phyloP scores from a whole-genome alignment of 1,139 yeast species.

The Sugiyamaella xylanicola region DNA sequence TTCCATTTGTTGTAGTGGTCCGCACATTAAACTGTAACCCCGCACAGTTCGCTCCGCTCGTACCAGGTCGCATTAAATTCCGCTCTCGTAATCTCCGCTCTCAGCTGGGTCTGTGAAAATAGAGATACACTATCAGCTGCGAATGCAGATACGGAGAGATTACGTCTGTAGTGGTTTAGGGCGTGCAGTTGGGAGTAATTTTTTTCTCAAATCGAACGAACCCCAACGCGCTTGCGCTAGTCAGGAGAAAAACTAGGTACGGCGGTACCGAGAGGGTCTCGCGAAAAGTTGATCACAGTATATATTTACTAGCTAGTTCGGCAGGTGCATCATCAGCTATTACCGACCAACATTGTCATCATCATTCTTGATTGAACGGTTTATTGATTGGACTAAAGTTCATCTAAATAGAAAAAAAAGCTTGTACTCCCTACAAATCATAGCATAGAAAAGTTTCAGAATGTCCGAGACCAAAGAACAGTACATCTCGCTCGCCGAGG shows the following conservation, averaged over 20 bases:
- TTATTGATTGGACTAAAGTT: neutral
- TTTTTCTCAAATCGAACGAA: neutral
- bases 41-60: neutral
- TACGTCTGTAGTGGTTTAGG: constrained; percentile 1
- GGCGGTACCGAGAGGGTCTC: neutral
- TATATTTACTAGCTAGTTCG: neutral
- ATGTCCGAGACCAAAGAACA: constrained; percentile 20
- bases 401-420: neutral
- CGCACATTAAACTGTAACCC: neutral
- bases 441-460: neutral
- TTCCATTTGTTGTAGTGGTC: too few species aligned
- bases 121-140: too few species aligned
- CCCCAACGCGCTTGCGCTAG: constrained; percentile 1
- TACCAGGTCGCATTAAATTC: neutral
- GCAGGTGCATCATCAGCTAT: neutral
- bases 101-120: too few species aligned
- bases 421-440: neutral
- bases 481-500: constrained; percentile 58
- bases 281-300: neutral
- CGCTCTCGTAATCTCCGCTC: neutral
- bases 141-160: constrained; percentile 11
- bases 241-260: neutral
- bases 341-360: neutral
- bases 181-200: constrained; percentile 1
- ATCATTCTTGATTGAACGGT: neutral